These are phyloP conservation scores for Phytopythium montanum DNA, from an alignment of 352 stramenopile genomes.

Conservation along the genomic window DNA sequence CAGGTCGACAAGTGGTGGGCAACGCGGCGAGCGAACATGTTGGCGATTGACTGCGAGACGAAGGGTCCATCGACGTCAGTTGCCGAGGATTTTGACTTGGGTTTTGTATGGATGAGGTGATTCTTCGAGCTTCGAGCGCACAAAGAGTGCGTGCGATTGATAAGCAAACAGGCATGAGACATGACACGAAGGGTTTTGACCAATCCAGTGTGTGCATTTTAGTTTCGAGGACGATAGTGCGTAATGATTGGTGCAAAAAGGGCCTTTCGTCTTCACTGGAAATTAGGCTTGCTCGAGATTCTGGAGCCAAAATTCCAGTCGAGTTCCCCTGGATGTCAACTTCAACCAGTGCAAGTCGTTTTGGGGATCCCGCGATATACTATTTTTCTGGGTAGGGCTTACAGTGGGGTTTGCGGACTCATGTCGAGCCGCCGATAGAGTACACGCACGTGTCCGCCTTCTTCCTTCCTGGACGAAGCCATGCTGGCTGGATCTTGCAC, in stretches of 20 bases:
- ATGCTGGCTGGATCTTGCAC: too few species aligned
- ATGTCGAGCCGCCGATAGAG: neutral
- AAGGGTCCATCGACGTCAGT: neutral
- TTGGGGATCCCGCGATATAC: neutral
- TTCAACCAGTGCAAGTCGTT: neutral
- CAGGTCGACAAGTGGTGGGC: constrained; percentile 8
- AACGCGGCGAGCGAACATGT: constrained; percentile 2
- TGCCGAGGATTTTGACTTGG: neutral
- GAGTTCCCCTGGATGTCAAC: neutral
- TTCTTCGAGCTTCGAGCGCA: neutral
- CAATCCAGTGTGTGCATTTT: neutral
- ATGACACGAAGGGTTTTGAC: neutral
- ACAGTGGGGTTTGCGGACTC: neutral
- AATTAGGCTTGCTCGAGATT: too few species aligned
- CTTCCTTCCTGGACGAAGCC: too few species aligned
- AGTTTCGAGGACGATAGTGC: neutral
- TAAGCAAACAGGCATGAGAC: constrained; percentile 5
- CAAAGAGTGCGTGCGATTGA: constrained; percentile 2
- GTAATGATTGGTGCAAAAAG: neutral
- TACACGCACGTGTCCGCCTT: neutral
- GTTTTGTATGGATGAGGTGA: constrained; percentile 3
- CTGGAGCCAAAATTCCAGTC: neutral
- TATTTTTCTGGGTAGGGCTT: neutral
- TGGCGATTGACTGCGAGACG: neutral
- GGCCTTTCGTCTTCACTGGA: too few species aligned